These are phyloP conservation scores for Annulohypoxylon stygium DNA, from an alignment of 495 filamentous ascomycete species.

Conservation along the genomic window DNA sequence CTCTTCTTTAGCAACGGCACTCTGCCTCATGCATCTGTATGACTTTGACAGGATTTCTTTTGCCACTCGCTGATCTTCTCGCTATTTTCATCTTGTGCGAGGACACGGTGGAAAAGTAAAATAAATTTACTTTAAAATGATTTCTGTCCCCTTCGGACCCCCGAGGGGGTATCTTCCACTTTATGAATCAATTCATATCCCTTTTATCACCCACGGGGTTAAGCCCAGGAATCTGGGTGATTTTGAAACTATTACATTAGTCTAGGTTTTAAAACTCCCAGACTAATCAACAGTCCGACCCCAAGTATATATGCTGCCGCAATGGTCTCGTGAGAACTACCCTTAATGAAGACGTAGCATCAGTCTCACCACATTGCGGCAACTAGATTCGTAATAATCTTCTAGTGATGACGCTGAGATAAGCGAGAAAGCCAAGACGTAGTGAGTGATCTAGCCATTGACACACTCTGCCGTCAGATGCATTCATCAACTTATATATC, in stretches of 20 bases:
- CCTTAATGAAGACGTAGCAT: not conserved
- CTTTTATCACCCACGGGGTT: not conserved
- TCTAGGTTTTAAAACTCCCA: not conserved
- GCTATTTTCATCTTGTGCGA: not conserved
- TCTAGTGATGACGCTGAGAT: not conserved
- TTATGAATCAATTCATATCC: not conserved
- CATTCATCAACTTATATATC: not conserved
- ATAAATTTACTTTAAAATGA: not conserved
- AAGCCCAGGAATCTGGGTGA: not conserved
- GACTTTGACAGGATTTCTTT: no score
- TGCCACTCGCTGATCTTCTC: not conserved
- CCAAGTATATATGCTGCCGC: not conserved
- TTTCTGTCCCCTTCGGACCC: not conserved
- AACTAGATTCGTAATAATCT: not conserved
- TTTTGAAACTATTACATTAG: not conserved
- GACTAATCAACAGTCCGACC: not conserved
- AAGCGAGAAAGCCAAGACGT: not conserved
- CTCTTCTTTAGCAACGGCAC: not conserved
- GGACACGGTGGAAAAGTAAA: not conserved
- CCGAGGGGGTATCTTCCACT: not conserved
- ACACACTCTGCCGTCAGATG: not conserved
- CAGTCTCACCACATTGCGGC: not conserved
- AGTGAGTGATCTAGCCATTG: conserved; percentile 1
- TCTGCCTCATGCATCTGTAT: no score
- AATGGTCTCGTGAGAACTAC: not conserved